These are phyloP conservation scores for Stephanodiscus minutulus DNA, from an alignment of 108 stramenopile species.

Conservation along the genomic window DNA sequence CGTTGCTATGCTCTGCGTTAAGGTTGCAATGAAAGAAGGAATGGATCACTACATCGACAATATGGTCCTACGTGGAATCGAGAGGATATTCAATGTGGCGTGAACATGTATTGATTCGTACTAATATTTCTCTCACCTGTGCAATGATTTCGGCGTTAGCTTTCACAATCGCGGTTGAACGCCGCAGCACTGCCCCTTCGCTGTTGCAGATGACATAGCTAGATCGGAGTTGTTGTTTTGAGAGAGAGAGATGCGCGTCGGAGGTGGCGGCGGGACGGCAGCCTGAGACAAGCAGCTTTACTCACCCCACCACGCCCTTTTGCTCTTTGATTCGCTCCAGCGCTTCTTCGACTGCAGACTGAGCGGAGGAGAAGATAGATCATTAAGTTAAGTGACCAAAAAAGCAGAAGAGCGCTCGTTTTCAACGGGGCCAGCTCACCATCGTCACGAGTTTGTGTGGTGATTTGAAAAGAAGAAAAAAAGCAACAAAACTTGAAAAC, in stretches of 20 bases:
- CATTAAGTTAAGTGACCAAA: not conserved
- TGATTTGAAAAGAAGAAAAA: not conserved
- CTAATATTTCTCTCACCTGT: constrained; percentile 29
- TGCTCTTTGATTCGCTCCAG: constrained; percentile 74
- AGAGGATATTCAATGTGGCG: not conserved
- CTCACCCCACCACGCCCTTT: constrained; percentile 69
- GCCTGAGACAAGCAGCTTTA: not conserved
- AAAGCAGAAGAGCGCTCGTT: not conserved
- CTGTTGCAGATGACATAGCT: constrained; percentile 75
- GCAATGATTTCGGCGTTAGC: constrained; percentile 71
- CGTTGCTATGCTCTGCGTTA: constrained; percentile 46
- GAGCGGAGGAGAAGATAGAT: not conserved
- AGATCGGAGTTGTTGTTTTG: not conserved
- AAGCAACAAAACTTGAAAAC: constrained; percentile 2
- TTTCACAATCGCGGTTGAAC: constrained; percentile 64
- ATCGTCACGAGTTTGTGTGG: not conserved
- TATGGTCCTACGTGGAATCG: not conserved
- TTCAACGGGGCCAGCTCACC: not conserved
- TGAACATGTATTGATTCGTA: not conserved
- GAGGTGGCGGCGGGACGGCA: not conserved
- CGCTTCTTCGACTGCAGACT: constrained; percentile 72
- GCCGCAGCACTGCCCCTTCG: constrained; percentile 69
- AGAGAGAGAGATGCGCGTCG: not conserved
- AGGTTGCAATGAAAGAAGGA: not conserved
- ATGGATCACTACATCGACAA: not conserved